A percentile compares a stretch with the other conserved stretches of the same genome.
phyloP scores from a whole-genome alignment of 176 grass and related monocot species.

The Zizania latifolia region DNA sequence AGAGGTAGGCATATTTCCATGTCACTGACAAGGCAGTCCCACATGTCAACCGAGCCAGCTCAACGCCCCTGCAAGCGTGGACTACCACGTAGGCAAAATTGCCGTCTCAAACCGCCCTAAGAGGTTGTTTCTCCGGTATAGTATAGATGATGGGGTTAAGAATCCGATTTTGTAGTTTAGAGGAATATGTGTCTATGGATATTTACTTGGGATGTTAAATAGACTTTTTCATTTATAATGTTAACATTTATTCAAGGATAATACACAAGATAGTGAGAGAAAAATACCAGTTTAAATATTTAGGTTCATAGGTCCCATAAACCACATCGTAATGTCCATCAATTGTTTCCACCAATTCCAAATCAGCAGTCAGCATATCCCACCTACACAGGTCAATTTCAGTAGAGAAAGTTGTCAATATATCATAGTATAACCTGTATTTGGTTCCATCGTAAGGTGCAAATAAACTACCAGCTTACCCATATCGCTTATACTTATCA shows the following conservation, averaged over 20 bases:
- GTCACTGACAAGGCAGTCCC: too few relatives aligned
- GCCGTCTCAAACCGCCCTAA: too few relatives aligned
- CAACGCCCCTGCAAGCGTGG: too few relatives aligned
- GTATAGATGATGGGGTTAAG: too few relatives aligned
- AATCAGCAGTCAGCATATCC: constrained; percentile 85
- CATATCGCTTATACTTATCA: constrained; percentile 74
- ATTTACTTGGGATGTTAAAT: too few relatives aligned
- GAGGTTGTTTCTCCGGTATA: too few relatives aligned
- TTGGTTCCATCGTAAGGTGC: neutral
- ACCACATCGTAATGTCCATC: constrained; percentile 88
- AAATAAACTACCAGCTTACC: constrained; percentile 56
- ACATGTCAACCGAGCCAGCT: too few relatives aligned
- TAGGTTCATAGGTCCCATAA: constrained; percentile 87
- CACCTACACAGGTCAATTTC: constrained; percentile 59
- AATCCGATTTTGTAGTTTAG: too few relatives aligned
- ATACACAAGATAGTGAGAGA: neutral
- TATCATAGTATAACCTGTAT: constrained; percentile 3
- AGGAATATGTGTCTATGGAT: too few relatives aligned
- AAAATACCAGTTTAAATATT: constrained; percentile 69
- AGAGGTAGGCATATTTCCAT: too few relatives aligned
- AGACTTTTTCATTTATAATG: neutral
- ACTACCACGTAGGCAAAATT: too few relatives aligned
- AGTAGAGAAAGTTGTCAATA: constrained; percentile 1
- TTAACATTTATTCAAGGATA: neutral
- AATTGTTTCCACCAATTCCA: constrained; percentile 65